A percentile compares a stretch with the other conserved stretches of the same genome.
Conservation (phyloP, 768 basidiomycete genomes). For the Dacryopinax spathularia region DNA sequence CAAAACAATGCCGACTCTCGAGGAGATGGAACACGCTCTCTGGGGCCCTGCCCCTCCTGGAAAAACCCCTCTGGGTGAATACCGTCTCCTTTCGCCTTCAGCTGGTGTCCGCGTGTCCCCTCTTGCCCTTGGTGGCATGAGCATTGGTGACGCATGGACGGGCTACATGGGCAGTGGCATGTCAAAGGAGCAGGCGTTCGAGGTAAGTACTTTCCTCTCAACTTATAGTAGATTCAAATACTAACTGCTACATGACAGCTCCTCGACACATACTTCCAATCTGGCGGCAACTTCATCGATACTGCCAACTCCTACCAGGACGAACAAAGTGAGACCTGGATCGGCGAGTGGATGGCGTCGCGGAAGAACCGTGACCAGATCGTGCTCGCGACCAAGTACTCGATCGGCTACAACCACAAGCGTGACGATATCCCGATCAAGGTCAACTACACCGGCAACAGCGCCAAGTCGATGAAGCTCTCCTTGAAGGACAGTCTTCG, state of each 20-base stretch:
- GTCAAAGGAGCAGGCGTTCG: slow-evolving; percentile 13
- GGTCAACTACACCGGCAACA: slow-evolving; percentile 10
- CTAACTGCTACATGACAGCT: no score
- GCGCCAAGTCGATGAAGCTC: slow-evolving; percentile 12
- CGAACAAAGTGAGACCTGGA: slow-evolving; percentile 22
- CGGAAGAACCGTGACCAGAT: slow-evolving; percentile 21
- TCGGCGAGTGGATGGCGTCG: slow-evolving; percentile 25
- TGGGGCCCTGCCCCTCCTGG: not conserved
- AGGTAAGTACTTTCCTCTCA: no score
- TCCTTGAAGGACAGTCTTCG: slow-evolving; percentile 13
- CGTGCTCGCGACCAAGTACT: slow-evolving; percentile 21
- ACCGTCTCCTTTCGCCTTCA: slow-evolving; percentile 24
- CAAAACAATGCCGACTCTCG: not conserved
- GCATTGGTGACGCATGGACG: slow-evolving; percentile 28
- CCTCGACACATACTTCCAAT: slow-evolving; percentile 20
- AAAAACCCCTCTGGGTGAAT: slow-evolving; percentile 19
- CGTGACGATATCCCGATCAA: slow-evolving; percentile 3
- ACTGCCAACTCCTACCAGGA: slow-evolving; percentile 33
- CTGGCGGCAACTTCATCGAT: slow-evolving; percentile 29
- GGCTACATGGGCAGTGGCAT: slow-evolving; percentile 15
- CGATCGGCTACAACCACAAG: not conserved
- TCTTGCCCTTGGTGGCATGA: slow-evolving; percentile 27
- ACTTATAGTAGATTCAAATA: no score
- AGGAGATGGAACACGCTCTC: not conserved
- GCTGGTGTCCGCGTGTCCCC: slow-evolving; percentile 29